Base-by-base conservation (phyloP, 2,329 filamentous ascomycete genomes). In the Fusarium pilosicola region DNA sequence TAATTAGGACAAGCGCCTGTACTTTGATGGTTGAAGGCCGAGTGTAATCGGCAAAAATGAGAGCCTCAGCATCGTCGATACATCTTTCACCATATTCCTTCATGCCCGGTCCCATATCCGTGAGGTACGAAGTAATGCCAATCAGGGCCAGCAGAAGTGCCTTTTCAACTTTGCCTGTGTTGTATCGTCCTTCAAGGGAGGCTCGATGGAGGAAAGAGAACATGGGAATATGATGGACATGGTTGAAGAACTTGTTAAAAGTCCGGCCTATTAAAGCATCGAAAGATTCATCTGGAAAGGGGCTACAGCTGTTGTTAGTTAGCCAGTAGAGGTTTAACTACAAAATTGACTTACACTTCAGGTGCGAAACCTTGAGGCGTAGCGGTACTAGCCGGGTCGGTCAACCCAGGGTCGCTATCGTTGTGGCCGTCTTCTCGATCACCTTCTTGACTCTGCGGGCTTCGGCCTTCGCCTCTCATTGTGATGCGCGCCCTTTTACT, bases 131-230 rank as follows among this genome's bases (percentile, higher is more conserved):
- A 5, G 88, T 89, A 74, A 90, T 88, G 56, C 88, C 88, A 13
- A 90, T 82, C 8, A 90, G 80, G 44, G 88, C 87, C 9, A 89
- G 82, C 8, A 90, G 81, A 12, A 90, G 81, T 5, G 87, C 82
- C 45, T 84, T 85, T 74, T 90, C 88, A 71, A 90, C 86, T 70
- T 87, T 87, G 54, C 87, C 88, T 9, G 86, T 85, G 71, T 88
- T 86, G 76, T 89, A 89, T 36, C 88, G 84, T 76, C 89, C 88
- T 87, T 89, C 89, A 30, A 90, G 85, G 5, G 88, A 90, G 18
- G 88, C 87, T 32, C 88, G 87, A 74, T 90, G 88, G 22, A 90
- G 79, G 64, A 90, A 90, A 17, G 87, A 88, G 80, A 88, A 88
- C 74, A 88, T 87, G 49, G 88, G 87, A 58, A 90, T 87, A 70